Evolutionary conservation across 192 early-diverging fungal genomes (phyloP), one percentile per base, ranked within the genome.

Genomic region (Chytriomyces sp.): DNA sequence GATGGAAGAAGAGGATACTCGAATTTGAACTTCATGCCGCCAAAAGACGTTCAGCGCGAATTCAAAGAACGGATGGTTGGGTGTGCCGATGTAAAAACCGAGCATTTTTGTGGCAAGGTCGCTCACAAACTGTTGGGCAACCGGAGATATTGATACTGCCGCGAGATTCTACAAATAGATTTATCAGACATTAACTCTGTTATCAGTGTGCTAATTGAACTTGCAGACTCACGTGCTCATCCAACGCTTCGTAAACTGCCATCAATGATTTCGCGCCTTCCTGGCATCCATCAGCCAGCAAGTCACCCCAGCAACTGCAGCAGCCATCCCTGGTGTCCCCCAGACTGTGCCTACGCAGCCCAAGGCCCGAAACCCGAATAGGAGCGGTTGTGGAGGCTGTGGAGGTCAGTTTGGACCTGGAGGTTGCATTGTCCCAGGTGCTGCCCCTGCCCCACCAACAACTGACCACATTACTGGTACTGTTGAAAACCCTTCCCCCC

Each of bases 11-110:
- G 16, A 24, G 9, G 26, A 24, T 0, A 59, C 72, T 62, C 11
- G 18, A 6, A 20, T 9, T 44, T 73, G 61, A 44, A 73, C 53
- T 24, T n/a, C 23, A 28, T 43, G 35, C 3, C 43, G 9, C 72
- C 72, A 73, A 59, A 62, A 45, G 1, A 24, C 13, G 9, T 73
- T 45, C 13, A 73, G 18, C 23, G 45, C 72, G 43, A 73, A 63
- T 20, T 62, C 23, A 26, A 73, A 73, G 45, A 73, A 63, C 11
- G 61, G 53, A 62, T 73, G 72, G 20, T 20, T n/a, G 8, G 69
- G 69, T 16, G 35, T 71, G 20, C n/a, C 50, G 28, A 59, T 57
- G 28, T 57, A 71, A 28, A 8, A 28, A 7, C 7, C 9, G 18
- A 71, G 18, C 7, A 11, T 11, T 16, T 57, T 7, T 11, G 8